Evolutionary conservation across 2,329 filamentous ascomycete genomes (phyloP).

Genomic region (Diplodia sapinea): DNA sequence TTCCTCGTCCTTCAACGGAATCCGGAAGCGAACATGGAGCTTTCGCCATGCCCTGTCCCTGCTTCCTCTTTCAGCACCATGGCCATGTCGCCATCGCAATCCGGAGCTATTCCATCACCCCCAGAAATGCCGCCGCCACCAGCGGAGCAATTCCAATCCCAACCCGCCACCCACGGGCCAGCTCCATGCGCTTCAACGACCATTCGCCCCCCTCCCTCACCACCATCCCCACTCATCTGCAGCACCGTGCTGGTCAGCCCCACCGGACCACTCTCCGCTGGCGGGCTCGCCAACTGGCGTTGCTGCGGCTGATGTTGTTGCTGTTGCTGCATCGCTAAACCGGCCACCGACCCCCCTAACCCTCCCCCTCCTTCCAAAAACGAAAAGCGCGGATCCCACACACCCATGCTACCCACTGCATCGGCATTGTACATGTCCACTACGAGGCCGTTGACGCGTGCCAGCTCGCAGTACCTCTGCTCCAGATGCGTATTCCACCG

Average conservation of each 20-base stretch:
- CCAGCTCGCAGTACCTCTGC: conserved; percentile 1
- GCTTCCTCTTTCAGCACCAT: neutral
- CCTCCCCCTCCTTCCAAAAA: neutral
- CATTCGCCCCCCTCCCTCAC: neutral
- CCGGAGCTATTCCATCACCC: neutral
- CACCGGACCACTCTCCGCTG: neutral
- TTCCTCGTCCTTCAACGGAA: neutral
- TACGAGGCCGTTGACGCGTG: conserved; percentile 8
- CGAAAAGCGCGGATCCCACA: conserved; percentile 8
- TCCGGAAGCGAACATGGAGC: neutral
- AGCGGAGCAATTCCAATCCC: neutral
- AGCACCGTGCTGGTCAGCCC: neutral
- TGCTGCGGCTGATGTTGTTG: neutral
- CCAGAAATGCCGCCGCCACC: neutral
- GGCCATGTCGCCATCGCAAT: neutral
- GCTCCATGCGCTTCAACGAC: neutral
- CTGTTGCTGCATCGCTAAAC: neutral
- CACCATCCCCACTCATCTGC: neutral
- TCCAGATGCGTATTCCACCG: conserved; percentile 42
- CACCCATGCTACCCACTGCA: neutral
- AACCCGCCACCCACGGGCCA: neutral
- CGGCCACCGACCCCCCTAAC: neutral
- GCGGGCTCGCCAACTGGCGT: conserved; percentile 3
- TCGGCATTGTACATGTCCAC: conserved; percentile 3
- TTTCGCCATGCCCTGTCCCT: neutral